Base-by-base conservation (phyloP, 2,329 filamentous ascomycete genomes). In the Nannizziopsis arthrosporioides region DNA sequence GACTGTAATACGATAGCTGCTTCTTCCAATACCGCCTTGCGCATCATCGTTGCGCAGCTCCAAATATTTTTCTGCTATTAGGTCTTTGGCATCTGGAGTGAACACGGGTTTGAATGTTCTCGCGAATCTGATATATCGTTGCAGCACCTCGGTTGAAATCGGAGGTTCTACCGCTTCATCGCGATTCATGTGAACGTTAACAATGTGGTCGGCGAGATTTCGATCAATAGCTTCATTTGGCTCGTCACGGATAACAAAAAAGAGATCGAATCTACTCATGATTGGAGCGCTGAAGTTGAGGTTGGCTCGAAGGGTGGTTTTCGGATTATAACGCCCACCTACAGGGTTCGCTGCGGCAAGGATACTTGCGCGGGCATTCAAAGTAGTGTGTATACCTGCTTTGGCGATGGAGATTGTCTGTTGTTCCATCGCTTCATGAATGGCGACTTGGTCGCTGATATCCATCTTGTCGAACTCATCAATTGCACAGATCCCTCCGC, bases 381-480 rank as follows among this genome's bases (percentile, higher is more conserved):
- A 77, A 0, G 92, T 98, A 3, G 92, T 93, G 65, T 98, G 92
- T 51, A 98, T 98, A 60, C 92, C 92, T 4, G 92, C 92, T 70
- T 98, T 98, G 51, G 92, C 90, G 60, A 98, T 98, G 7, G 88
- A 95, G 56, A 98, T 98, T 4, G 92, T 98, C 69, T 98, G 92
- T 72, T 98, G 92, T 77, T 98, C 92, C 92, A 98, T 98, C 51
- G 92, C 92, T 79, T 98, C 92, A 76, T 98, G 92, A 61, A 98
- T 98, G 55, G 92, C 92, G 48, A 98, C 92, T 70, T 98, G 92
- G 64, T 98, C 92, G 45, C 73, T 81, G 53, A 98, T 85, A 60
- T 98, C 92, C 92, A 98, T 98, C 73, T 98, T 98, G 78, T 98
- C 92, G 59, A 98, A 98, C 64, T 98, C 92, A 63, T 98, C 92